phyloP scores from a whole-genome alignment of 192 early-diverging fungal genomes.

The Entomortierella chlamydospora region DNA sequence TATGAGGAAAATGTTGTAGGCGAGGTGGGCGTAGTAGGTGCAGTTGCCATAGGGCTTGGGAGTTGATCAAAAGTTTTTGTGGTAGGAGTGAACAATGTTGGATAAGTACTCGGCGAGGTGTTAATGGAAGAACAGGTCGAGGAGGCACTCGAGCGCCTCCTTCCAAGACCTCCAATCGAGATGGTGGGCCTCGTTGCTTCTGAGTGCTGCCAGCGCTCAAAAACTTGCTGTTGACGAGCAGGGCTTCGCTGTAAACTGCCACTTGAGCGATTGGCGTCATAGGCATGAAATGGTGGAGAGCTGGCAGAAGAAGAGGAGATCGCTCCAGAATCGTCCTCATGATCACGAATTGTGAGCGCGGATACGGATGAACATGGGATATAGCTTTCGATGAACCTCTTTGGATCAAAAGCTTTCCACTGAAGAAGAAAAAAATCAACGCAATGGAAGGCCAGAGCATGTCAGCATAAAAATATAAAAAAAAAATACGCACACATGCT shows the following conservation, averaged over 20 bases:
- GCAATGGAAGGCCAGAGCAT: neutral
- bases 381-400: constrained; percentile 17
- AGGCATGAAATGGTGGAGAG: neutral
- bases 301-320: constrained; percentile 26
- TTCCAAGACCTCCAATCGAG: constrained; percentile 24
- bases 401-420: constrained; percentile 38
- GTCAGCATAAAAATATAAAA: no score
- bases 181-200: constrained; percentile 17
- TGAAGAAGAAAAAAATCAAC: neutral
- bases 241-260: neutral
- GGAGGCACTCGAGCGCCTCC: constrained; percentile 22
- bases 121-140: constrained; percentile 20
- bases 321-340: constrained; percentile 26
- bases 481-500: no score
- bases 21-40: neutral
- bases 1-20: neutral
- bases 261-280: neutral
- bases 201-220: constrained; percentile 28
- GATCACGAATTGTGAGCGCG: constrained; percentile 16
- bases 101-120: constrained; percentile 27
- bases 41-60: constrained; percentile 1
- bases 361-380: constrained; percentile 27
- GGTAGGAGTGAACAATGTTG: constrained; percentile 11
- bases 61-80: constrained; percentile 6
- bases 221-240: constrained; percentile 11